These are phyloP conservation scores for Camelina hispida DNA, from an alignment of 345 rosid genomes.

Conservation along the genomic window DNA sequence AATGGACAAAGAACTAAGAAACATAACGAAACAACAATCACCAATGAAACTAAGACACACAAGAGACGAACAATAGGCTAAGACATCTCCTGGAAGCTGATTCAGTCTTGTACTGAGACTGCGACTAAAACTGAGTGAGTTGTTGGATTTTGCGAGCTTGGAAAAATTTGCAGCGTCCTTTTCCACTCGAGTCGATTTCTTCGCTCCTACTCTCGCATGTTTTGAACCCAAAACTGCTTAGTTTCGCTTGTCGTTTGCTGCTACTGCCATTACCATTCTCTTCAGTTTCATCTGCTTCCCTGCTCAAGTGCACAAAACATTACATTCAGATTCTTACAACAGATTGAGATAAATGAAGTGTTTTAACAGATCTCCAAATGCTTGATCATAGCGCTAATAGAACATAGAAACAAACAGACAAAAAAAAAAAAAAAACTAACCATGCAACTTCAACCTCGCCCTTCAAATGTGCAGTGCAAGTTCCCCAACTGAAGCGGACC, in stretches of 20 bases:
- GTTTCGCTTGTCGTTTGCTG: constrained; percentile 71
- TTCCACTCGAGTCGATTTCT: constrained; percentile 81
- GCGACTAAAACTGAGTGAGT: constrained; percentile 63
- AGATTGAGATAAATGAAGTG: background rate
- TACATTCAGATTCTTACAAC: background rate
- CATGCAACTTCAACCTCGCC: constrained; percentile 71
- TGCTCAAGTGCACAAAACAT: constrained; percentile 41
- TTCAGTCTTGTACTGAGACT: background rate
- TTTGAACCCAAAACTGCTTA: constrained; percentile 69
- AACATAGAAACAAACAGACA: background rate
- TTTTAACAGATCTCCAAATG: background rate
- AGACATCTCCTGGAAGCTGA: background rate
- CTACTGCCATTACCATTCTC: constrained; percentile 56
- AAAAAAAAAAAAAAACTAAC: constrained; percentile 48
- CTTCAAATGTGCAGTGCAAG: constrained; percentile 73
- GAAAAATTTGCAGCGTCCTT: constrained; percentile 89
- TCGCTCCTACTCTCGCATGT: constrained; percentile 68
- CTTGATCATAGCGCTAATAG: background rate
- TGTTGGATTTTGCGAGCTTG: constrained; percentile 80
- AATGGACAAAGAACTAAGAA: background rate
- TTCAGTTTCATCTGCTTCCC: constrained; percentile 76
- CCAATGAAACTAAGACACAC: background rate
- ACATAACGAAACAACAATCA: background rate
- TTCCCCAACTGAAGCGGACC: constrained; percentile 98
- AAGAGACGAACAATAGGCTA: background rate